Percentiles rank a stretch among this genome's conserved stretches.
These are phyloP conservation scores for Syzygium aromaticum DNA, from an alignment of 345 rosid species.

Conservation along the genomic window DNA sequence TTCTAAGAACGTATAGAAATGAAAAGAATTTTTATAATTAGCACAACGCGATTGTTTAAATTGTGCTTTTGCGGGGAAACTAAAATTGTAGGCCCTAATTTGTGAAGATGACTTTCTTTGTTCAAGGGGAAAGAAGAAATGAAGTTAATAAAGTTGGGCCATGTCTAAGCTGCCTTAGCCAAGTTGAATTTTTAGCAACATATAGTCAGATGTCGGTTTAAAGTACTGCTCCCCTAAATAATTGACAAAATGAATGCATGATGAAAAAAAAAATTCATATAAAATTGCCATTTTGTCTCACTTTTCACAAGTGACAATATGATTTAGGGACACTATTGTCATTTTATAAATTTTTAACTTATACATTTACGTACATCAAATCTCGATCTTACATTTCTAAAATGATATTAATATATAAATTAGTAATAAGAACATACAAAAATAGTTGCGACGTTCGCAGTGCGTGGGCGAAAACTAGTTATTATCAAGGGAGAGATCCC, in stretches of 20 bases:
- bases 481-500: not conserved
- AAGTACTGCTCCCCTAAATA: not conserved
- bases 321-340: not conserved
- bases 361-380: not conserved
- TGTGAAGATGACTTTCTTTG: not conserved
- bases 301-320: not conserved
- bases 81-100: not conserved
- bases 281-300: not conserved
- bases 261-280: too few species aligned
- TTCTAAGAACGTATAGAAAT: not conserved
- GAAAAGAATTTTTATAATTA: not conserved
- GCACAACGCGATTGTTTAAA: not conserved
- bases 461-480: not conserved
- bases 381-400: not conserved
- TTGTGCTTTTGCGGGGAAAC: not conserved
- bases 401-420: not conserved
- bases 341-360: not conserved
- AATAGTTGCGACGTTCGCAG: not conserved
- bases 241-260: not conserved
- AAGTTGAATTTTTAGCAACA: not conserved
- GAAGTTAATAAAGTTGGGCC: not conserved
- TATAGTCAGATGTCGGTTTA: not conserved
- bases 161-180: not conserved
- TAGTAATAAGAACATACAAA: not conserved
- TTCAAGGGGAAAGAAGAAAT: not conserved